Percentiles rank a stretch among this genome's conserved stretches.
Conservation (phyloP, 164 flowering plant species). For the Tinospora cordifolia region DNA sequence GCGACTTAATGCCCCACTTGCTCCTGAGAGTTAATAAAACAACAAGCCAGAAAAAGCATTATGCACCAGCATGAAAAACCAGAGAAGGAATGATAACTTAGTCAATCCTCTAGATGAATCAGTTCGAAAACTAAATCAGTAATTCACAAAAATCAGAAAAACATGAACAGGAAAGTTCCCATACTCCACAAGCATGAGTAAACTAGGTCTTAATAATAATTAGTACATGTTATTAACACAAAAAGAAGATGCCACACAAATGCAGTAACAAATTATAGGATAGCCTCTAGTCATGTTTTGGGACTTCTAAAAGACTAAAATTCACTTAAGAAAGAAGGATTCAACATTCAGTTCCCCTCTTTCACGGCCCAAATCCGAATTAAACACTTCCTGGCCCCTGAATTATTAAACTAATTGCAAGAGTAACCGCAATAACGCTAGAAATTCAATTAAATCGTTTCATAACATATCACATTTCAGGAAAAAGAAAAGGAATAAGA, state of each 20-base stretch:
- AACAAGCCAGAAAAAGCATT: not conserved
- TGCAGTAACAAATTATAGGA: not conserved
- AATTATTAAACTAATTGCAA: not conserved
- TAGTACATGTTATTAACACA: no score
- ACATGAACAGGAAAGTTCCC: no score
- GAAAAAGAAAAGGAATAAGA: not conserved
- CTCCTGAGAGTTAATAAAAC: conserved; percentile 1
- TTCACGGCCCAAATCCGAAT: no score
- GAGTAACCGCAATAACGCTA: not conserved
- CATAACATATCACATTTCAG: not conserved
- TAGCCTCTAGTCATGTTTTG: not conserved
- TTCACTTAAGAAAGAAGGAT: not conserved
- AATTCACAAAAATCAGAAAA: not conserved
- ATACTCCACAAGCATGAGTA: no score
- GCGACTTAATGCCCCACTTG: conserved; percentile 67
- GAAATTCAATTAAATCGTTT: not conserved
- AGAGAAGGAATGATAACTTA: not conserved
- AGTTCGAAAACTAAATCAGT: not conserved
- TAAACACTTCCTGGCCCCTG: not conserved
- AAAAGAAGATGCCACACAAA: no score
- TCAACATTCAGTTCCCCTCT: no score
- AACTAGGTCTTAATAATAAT: no score
- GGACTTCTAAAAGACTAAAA: not conserved
- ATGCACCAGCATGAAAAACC: not conserved
- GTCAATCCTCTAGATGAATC: not conserved